These are phyloP conservation scores for Lipomyces chichibuensis DNA, from an alignment of 805 yeast genomes.

Conservation along the genomic window DNA sequence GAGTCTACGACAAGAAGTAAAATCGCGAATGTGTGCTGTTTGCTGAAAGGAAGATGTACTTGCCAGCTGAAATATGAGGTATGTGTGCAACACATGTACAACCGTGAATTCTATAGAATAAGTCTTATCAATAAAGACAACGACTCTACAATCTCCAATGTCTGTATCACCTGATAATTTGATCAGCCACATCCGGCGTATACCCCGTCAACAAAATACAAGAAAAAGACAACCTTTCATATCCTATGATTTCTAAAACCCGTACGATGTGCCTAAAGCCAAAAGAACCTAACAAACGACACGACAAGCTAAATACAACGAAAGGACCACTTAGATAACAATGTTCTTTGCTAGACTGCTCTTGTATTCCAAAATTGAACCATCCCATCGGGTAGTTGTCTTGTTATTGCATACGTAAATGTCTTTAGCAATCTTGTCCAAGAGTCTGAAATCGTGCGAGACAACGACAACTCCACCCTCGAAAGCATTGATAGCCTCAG, in stretches of 20 bases:
- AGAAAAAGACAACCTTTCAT: not conserved
- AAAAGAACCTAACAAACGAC: not conserved
- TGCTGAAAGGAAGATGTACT: not conserved
- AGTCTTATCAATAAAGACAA: not conserved
- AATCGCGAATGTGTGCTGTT: not conserved
- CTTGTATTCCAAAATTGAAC: slow-evolving; percentile 87
- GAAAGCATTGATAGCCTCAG: slow-evolving; percentile 91
- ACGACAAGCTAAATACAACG: not conserved
- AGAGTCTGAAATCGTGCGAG: slow-evolving; percentile 97
- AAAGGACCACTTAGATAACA: slow-evolving; percentile 48
- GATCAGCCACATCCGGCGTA: not conserved
- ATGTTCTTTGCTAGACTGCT: slow-evolving; percentile 90
- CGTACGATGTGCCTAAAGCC: not conserved
- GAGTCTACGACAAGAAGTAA: slow-evolving; percentile 19
- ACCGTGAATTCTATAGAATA: not conserved
- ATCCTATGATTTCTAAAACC: not conserved
- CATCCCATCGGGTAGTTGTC: slow-evolving; percentile 97
- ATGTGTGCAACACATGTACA: not conserved
- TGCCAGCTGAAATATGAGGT: no score
- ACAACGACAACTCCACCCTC: slow-evolving; percentile 99
- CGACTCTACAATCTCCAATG: not conserved
- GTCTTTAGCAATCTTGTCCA: slow-evolving; percentile 96
- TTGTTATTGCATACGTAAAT: slow-evolving; percentile 94
- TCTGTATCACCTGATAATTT: not conserved
- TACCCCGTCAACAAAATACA: not conserved